Base-by-base conservation (phyloP, 2,329 filamentous ascomycete genomes). In the Podosphaera aphanis region DNA sequence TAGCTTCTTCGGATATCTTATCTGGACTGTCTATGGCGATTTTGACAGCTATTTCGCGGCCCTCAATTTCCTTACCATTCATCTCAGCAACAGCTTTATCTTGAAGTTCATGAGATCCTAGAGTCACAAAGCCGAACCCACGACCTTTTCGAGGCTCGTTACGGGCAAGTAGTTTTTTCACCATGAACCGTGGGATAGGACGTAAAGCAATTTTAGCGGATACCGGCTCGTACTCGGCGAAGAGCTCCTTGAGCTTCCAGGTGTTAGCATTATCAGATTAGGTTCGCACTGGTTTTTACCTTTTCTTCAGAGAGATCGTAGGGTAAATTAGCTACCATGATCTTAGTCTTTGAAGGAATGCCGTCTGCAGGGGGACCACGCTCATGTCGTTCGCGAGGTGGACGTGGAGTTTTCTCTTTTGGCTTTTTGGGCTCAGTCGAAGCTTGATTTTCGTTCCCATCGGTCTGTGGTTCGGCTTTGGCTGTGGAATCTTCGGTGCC, bases 11-110 rank as follows among this genome's bases (percentile, higher is more conserved):
- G 53, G 79, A 74, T 49, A 74, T 78, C 80, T 95, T 98, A 68
- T 92, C 88, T 53, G 90, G 90, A 73, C 85, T 94, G 71, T 98
- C 90, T 61, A 98, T 95, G 61, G 90, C 90, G 62, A 98, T 86
- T 82, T 98, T 98, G 74, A 98, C 90, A 53, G 90, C 90, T 57
- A 98, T 98, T 71, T 95, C 88, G 60, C 90, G 88, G 53, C 88
- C 90, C 65, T 95, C 90, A 56, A 98, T 90, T 64, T 93, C 83
- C 77, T 93, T 95, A 68, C 85, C 90, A 67, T 98, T 94, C 90
- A 98, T 98, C 73, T 98, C 90, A 45, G 68, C 62, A 54, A 94
- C 92, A 54, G 90, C 90, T 80, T 94, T 93, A 69, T 92, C 78
- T 73, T 98, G 90, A 60, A 88, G 67, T 66, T 93, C 86, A 72